Percentiles rank a stretch among this genome's conserved stretches.
Evolutionary conservation across 345 rosid species (phyloP).

Genomic region (Tarenaya hassleriana): DNA sequence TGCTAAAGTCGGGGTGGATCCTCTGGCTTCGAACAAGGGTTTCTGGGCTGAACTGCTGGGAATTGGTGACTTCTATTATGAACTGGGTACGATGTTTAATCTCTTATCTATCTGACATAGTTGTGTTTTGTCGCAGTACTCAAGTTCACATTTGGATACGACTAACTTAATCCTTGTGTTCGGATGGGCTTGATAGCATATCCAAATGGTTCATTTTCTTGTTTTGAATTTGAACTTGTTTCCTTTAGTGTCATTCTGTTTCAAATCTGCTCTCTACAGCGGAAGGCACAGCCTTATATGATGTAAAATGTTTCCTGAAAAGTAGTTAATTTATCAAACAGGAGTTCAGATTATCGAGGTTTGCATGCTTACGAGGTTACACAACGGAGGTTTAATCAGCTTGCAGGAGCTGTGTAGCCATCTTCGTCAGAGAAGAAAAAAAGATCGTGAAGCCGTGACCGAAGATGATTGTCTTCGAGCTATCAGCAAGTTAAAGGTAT

Average conservation of each 20-base stretch:
- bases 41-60: slow-evolving; percentile 98
- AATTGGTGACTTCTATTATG: slow-evolving; percentile 94
- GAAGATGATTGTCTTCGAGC: slow-evolving; percentile 97
- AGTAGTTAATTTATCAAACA: slow-evolving; percentile 39
- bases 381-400: slow-evolving; percentile 84
- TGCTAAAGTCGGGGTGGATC: slow-evolving; percentile 95
- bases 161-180: neutral
- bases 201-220: neutral
- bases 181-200: neutral
- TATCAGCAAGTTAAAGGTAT: slow-evolving; percentile 86
- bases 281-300: too few species aligned
- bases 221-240: neutral
- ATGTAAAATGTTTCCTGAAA: neutral
- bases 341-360: slow-evolving; percentile 93
- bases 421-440: slow-evolving; percentile 62
- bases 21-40: slow-evolving; percentile 86
- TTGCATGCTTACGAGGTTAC: slow-evolving; percentile 84
- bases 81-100: slow-evolving; percentile 50
- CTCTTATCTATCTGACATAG: neutral
- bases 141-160: neutral
- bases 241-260: neutral
- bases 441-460: slow-evolving; percentile 70
- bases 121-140: slow-evolving; percentile 2
- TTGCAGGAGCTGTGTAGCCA: slow-evolving; percentile 71
- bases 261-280: neutral